These are phyloP conservation scores for Plasmodium reichenowi DNA, from an alignment of 169 alveolate species.

Conservation along the genomic window DNA sequence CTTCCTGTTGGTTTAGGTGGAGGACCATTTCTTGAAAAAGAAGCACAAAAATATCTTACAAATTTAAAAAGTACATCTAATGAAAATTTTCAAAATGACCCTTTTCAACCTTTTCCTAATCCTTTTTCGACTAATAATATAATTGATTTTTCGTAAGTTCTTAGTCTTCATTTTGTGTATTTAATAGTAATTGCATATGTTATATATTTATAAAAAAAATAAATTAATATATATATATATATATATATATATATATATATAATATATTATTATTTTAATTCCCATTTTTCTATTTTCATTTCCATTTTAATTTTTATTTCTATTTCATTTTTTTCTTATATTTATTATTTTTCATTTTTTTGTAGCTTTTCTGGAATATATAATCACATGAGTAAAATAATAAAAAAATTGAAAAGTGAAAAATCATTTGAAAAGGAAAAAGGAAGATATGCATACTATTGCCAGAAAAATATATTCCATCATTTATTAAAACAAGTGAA, in stretches of 20 bases:
- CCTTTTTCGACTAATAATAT: slow-evolving; percentile 43
- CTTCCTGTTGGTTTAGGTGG: slow-evolving; percentile 76
- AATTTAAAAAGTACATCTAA: slow-evolving; percentile 5
- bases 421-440: slow-evolving; percentile 58
- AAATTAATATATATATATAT: not conserved
- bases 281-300: not conserved
- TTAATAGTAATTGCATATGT: not conserved
- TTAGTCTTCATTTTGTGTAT: not conserved
- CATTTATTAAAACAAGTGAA: slow-evolving; percentile 49
- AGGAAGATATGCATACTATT: slow-evolving; percentile 61
- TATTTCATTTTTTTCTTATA: not conserved
- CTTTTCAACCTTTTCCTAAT: slow-evolving; percentile 64
- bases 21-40: slow-evolving; percentile 73
- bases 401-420: slow-evolving; percentile 24
- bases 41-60: slow-evolving; percentile 39
- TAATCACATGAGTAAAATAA: slow-evolving; percentile 59
- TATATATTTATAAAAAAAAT: not conserved
- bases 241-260: not conserved
- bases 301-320: not conserved
- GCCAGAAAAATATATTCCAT: slow-evolving; percentile 48
- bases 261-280: not conserved
- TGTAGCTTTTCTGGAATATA: slow-evolving; percentile 61
- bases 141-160: slow-evolving; percentile 68
- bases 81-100: slow-evolving; percentile 29
- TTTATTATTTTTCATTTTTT: slow-evolving; percentile 4